phyloP scores from a whole-genome alignment of 345 rosid genomes.

The Citrus cavaleriei region DNA sequence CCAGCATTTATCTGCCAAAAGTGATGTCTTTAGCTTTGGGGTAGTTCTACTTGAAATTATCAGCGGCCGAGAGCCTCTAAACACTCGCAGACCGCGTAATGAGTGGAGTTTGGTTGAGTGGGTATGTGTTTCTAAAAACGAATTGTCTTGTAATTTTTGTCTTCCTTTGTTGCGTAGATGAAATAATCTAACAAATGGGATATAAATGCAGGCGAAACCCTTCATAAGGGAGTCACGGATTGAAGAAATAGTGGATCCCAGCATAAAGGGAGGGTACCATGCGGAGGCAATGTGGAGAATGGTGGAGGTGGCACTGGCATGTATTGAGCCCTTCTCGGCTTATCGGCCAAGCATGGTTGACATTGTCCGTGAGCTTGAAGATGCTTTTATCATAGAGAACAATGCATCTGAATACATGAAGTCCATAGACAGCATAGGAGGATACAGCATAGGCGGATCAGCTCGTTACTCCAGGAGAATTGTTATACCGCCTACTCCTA shows the following conservation, averaged over 20 bases:
- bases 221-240: conserved; percentile 61
- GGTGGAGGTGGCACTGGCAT: conserved; percentile 67
- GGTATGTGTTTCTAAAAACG: conserved; percentile 27
- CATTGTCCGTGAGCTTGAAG: conserved; percentile 66
- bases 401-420: conserved; percentile 75
- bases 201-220: conserved; percentile 51
- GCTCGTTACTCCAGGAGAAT: conserved; percentile 49
- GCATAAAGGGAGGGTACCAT: conserved; percentile 60
- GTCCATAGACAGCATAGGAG: conserved; percentile 66
- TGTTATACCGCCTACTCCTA: conserved; percentile 30
- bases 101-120: conserved; percentile 85
- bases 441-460: conserved; percentile 52
- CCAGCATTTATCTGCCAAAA: conserved; percentile 61
- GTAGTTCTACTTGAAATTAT: conserved; percentile 67
- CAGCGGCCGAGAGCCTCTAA: conserved; percentile 67
- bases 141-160: background rate
- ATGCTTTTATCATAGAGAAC: conserved; percentile 70
- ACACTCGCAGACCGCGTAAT: conserved; percentile 54
- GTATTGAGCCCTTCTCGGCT: conserved; percentile 59
- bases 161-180: background rate
- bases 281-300: conserved; percentile 82
- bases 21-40: conserved; percentile 73
- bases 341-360: conserved; percentile 59
- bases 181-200: conserved; percentile 9
- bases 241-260: conserved; percentile 69